Evolutionary conservation across 768 basidiomycete genomes (phyloP), one percentile per base, ranked within the genome.

Genomic region (Pisolithus sp.): DNA sequence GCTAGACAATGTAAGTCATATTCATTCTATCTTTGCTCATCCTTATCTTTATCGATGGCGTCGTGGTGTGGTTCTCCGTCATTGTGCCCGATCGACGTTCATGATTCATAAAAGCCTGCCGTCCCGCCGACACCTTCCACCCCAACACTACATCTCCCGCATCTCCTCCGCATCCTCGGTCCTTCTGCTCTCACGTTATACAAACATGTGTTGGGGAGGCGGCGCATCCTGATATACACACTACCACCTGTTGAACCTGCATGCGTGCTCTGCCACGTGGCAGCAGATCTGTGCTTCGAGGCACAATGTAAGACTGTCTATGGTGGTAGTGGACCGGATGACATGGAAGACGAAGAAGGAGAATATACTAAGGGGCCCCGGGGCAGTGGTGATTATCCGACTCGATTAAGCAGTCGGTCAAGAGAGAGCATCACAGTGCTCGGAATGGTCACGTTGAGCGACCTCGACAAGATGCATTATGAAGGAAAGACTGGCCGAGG

Each of bases 171-270:
- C 26, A 82, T 90, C 48, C 73, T 93, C 23, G 90, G 90, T 0
- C 87, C 89, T 0, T 87, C 88, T 1, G 79, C 81, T 0, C 68
- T 92, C 34, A 91, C 87, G 0, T 66, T 92, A 2, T 89, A 88
- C 70, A 90, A 90, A 60, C 81, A 90, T 58, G 78, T 89, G 15
- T 73, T 92, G 5, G 83, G 83, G 0, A 77, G 89, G 6, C 80
- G 76, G 48, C 75, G 90, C 15, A 79, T 92, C n/a, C 71, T 93
- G 36, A 83, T 93, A 31, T 88, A 87, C 62, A 88, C 89, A 0
- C 71, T 81, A 2, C 88, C 89, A 0, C 86, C 89, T 0, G 86
- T 91, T 12, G 86, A 91, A 62, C 79, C 81, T 0, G 86, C 89
- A 0, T 90, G 86, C 56, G 76, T 86, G 4, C 73, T 93, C 31